A percentile compares a stretch with the other conserved stretches of the same genome.
Evolutionary conservation across 805 yeast genomes (phyloP).

Genomic region (Starmerella asiatica): DNA sequence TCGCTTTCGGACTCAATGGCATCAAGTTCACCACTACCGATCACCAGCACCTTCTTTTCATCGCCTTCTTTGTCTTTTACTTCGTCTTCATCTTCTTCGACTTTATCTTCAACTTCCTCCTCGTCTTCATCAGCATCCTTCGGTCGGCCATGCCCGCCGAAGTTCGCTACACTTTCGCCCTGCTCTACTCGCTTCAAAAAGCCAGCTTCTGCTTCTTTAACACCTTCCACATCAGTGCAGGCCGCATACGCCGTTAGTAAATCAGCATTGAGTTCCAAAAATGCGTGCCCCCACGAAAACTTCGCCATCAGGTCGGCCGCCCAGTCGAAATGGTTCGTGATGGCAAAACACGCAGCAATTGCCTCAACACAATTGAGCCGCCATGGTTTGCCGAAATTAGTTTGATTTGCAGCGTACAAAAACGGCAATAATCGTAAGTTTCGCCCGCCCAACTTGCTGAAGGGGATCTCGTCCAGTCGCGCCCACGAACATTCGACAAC

Average conservation of each 20-base stretch:
- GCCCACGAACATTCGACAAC: constrained; percentile 99
- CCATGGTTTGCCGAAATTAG: constrained; percentile 95
- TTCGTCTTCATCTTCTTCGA: constrained; percentile 24
- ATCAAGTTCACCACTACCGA: constrained; percentile 21
- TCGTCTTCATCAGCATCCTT: constrained; percentile 30
- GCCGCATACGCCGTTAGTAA: constrained; percentile 56
- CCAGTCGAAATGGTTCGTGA: constrained; percentile 84
- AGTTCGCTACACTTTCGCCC: constrained; percentile 19
- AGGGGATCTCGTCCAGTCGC: constrained; percentile 90
- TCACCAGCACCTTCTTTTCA: constrained; percentile 15
- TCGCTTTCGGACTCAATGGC: constrained; percentile 7
- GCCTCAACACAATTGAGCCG: constrained; percentile 93
- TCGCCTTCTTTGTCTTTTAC: constrained; percentile 22
- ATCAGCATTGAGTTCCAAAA: constrained; percentile 69
- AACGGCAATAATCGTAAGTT: constrained; percentile 81
- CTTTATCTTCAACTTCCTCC: constrained; percentile 27
- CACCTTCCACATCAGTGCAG: constrained; percentile 70
- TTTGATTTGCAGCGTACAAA: constrained; percentile 91
- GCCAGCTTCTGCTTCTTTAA: constrained; percentile 54
- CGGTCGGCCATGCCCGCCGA: constrained; percentile 34
- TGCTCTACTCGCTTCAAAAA: constrained; percentile 40
- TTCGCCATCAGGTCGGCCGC: constrained; percentile 62
- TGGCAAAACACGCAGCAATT: constrained; percentile 89
- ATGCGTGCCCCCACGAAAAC: constrained; percentile 90
- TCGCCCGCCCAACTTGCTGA: constrained; percentile 78